phyloP scores from a whole-genome alignment of 768 basidiomycete genomes.

The Tulasnella sp. region DNA sequence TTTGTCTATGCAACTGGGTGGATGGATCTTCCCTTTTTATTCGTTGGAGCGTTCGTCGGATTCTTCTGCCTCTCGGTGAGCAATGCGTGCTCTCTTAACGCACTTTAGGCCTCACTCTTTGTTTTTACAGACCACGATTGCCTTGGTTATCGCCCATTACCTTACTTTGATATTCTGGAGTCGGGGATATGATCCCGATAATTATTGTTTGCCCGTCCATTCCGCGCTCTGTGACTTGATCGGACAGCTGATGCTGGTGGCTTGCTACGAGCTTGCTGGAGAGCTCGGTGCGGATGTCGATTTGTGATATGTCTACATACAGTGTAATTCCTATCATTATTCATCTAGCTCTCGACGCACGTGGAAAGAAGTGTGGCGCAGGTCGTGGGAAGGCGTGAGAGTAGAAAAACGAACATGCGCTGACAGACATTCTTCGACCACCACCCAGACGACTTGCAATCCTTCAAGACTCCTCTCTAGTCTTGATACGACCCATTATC shows the following conservation, averaged over 20 bases:
- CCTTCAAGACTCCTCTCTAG: neutral
- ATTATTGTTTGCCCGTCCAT: slow-evolving; percentile 88
- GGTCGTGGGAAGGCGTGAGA: neutral
- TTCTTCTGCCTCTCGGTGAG: slow-evolving; percentile 73
- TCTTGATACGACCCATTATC: neutral
- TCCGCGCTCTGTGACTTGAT: slow-evolving; percentile 79
- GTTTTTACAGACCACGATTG: slow-evolving; percentile 64
- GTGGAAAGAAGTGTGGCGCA: neutral
- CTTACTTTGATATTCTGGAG: slow-evolving; percentile 74
- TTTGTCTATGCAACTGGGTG: slow-evolving; percentile 61
- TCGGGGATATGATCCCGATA: slow-evolving; percentile 70
- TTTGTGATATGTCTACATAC: neutral
- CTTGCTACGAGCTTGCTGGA: slow-evolving; percentile 59
- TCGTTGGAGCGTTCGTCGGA: slow-evolving; percentile 51
- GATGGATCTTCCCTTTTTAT: slow-evolving; percentile 58
- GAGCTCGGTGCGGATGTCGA: slow-evolving; percentile 28
- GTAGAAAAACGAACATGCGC: neutral
- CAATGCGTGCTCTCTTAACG: slow-evolving; percentile 38
- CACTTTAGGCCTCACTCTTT: slow-evolving; percentile 43
- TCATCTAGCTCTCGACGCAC: neutral
- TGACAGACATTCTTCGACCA: neutral
- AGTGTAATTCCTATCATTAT: neutral
- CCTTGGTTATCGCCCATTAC: slow-evolving; percentile 50
- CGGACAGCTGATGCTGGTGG: slow-evolving; percentile 68
- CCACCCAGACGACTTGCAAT: neutral